phyloP scores from a whole-genome alignment of 306 rosid genomes.

The Cyamopsis tetragonoloba region DNA sequence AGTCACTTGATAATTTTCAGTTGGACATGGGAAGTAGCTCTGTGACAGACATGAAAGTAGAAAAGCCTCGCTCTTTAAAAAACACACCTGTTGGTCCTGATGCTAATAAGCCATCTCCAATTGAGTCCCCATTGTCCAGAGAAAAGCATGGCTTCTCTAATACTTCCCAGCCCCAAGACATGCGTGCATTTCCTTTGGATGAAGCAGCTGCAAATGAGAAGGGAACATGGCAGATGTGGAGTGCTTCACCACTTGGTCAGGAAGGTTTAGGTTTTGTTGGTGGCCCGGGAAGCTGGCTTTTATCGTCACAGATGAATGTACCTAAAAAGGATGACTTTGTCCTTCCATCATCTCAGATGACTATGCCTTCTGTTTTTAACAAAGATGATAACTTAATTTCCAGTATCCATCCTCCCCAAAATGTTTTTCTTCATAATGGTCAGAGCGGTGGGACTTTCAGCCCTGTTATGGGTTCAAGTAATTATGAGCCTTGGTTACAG shows the following conservation, averaged over 20 bases:
- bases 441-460: slow-evolving; percentile 62
- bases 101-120: slow-evolving; percentile 80
- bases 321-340: slow-evolving; percentile 63
- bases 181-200: slow-evolving; percentile 47
- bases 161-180: slow-evolving; percentile 44
- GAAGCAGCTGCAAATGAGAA: slow-evolving; percentile 52
- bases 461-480: slow-evolving; percentile 56
- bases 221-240: slow-evolving; percentile 99
- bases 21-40: slow-evolving; percentile 66
- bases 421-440: slow-evolving; percentile 64
- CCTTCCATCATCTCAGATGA: slow-evolving; percentile 71
- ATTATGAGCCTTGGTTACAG: slow-evolving; percentile 81
- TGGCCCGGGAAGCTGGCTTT: slow-evolving; percentile 81
- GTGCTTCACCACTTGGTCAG: slow-evolving; percentile 79
- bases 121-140: slow-evolving; percentile 88
- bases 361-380: slow-evolving; percentile 70
- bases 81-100: slow-evolving; percentile 59
- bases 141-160: slow-evolving; percentile 63
- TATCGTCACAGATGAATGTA: slow-evolving; percentile 54
- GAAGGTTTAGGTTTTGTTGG: slow-evolving; percentile 88
- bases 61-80: slow-evolving; percentile 54
- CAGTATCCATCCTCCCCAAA: slow-evolving; percentile 58
- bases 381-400: slow-evolving; percentile 66
- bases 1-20: slow-evolving; percentile 91
- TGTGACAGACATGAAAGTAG: slow-evolving; percentile 48